Evolutionary conservation across 2,329 filamentous ascomycete genomes (phyloP).

Genomic region (Colletotrichum sp.): DNA sequence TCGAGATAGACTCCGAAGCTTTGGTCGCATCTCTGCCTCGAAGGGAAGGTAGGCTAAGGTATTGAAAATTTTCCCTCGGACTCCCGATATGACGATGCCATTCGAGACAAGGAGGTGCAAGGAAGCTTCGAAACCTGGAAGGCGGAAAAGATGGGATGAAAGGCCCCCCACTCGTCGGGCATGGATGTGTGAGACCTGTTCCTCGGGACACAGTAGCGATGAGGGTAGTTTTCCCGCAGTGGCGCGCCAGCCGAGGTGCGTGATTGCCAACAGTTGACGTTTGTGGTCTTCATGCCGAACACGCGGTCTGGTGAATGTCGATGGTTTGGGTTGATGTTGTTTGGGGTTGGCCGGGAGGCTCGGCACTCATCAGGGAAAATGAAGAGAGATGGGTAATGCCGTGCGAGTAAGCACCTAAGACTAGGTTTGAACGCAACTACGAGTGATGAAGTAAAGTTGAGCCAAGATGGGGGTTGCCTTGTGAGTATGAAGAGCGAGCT

Average conservation of each 20-base stretch:
- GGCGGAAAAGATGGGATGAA: neutral
- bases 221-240: neutral
- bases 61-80: neutral
- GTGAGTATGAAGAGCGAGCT: neutral
- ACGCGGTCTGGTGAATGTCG: neutral
- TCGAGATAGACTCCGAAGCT: neutral
- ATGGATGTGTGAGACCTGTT: neutral
- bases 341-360: neutral
- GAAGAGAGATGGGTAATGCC: neutral
- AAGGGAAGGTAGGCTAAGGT: neutral
- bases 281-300: neutral
- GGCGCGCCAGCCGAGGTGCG: neutral
- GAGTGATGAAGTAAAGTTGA: neutral
- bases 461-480: neutral
- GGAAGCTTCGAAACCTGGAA: neutral
- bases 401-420: neutral
- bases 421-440: neutral
- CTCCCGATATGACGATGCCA: neutral
- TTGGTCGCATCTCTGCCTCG: neutral
- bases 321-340: neutral
- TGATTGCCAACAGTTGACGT: neutral
- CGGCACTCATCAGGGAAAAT: neutral
- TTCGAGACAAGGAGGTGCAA: constrained; percentile 1
- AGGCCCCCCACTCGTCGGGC: neutral
- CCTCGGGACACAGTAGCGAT: neutral